A percentile compares a stretch with the other conserved stretches of the same genome.
Conservation (phyloP, 371 early-diverging fungal species). For the Circinella minor region DNA sequence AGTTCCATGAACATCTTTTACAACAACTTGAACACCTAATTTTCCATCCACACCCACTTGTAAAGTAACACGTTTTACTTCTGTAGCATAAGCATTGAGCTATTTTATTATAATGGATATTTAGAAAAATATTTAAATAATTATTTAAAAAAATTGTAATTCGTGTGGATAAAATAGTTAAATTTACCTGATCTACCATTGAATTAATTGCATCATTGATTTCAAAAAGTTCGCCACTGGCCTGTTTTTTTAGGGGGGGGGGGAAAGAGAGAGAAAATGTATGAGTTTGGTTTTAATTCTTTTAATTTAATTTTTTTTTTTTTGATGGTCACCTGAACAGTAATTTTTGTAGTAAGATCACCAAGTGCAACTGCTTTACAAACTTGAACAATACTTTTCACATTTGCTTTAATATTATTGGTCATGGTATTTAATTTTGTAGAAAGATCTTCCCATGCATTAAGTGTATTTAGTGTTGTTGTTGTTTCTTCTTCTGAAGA, state of each 20-base stretch:
- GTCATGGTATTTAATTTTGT: conserved; percentile 2
- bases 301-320: too few species aligned
- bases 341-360: conserved; percentile 68
- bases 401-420: conserved; percentile 16
- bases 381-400: conserved; percentile 70
- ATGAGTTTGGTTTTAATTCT: too few species aligned
- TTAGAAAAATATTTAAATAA: too few species aligned
- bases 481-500: too few species aligned
- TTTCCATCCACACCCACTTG: conserved; percentile 56
- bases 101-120: conserved; percentile 4
- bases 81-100: conserved; percentile 28
- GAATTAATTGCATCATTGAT: conserved; percentile 34
- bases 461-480: neutral
- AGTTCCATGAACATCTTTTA: conserved; percentile 52
- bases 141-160: too few species aligned
- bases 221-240: conserved; percentile 35
- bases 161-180: neutral
- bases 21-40: conserved; percentile 44
- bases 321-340: conserved; percentile 21
- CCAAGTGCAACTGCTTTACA: conserved; percentile 71
- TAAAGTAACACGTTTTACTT: conserved; percentile 42
- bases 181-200: conserved; percentile 31
- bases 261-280: neutral
- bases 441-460: conserved; percentile 6
- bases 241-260: conserved; percentile 4